These are phyloP conservation scores for Boehmeria nivea DNA, from an alignment of 306 rosid species.

Conservation along the genomic window DNA sequence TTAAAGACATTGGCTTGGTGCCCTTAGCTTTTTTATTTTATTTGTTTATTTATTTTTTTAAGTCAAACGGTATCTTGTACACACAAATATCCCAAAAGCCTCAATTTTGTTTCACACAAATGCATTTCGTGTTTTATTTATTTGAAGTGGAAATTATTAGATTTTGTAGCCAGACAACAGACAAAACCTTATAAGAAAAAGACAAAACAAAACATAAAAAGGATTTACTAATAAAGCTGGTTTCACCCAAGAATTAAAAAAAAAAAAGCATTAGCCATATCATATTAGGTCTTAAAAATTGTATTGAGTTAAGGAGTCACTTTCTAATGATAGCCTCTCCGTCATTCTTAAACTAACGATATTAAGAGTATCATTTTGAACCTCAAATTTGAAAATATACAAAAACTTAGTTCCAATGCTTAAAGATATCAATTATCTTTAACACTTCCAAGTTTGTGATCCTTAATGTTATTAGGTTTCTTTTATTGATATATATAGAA, in stretches of 20 bases:
- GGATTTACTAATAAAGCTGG: no score
- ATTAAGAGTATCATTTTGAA: neutral
- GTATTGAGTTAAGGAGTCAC: neutral
- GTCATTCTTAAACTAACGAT: neutral
- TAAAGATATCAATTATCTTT: neutral
- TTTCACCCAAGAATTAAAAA: no score
- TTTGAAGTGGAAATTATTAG: neutral
- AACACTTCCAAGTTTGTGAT: neutral
- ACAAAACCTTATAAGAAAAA: no score
- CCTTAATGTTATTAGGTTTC: constrained; percentile 5
- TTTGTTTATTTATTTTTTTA: no score
- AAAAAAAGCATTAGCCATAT: no score
- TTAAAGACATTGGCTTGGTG: no score
- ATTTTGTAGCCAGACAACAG: neutral
- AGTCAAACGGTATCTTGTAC: no score
- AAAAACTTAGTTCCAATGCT: neutral
- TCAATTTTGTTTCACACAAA: no score
- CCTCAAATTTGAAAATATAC: neutral
- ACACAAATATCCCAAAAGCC: no score
- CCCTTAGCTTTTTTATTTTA: no score
- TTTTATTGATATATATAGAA: neutral
- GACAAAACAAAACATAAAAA: neutral
- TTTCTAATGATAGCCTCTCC: no score
- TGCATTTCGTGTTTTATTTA: neutral
- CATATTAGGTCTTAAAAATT: no score